Percentiles rank a stretch among this genome's conserved stretches.
phyloP scores from a whole-genome alignment of 108 stramenopile genomes.

The Phaeodactylum tricornutum region DNA sequence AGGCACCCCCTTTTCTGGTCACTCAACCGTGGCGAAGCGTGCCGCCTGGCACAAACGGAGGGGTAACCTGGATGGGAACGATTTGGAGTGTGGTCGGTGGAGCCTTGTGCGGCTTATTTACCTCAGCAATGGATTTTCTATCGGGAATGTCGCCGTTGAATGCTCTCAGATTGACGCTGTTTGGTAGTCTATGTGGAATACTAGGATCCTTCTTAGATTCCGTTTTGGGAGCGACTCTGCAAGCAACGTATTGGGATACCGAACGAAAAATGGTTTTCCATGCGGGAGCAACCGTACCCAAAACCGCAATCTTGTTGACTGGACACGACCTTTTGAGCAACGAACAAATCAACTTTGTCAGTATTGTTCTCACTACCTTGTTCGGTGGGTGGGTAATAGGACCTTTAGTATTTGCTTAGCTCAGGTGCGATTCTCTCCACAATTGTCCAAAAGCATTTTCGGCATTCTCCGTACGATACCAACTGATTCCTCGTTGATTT shows the following conservation, averaged over 20 bases:
- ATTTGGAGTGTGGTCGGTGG: constrained; percentile 59
- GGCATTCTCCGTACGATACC: constrained; percentile 14
- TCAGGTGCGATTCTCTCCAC: not conserved
- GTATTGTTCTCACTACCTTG: constrained; percentile 40
- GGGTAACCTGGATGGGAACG: constrained; percentile 46
- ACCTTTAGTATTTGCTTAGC: constrained; percentile 24
- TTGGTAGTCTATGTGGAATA: constrained; percentile 45
- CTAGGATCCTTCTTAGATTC: constrained; percentile 66
- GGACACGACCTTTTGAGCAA: constrained; percentile 54
- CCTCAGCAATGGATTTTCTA: constrained; percentile 24
- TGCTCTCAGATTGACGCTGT: constrained; percentile 18
- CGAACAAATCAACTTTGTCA: constrained; percentile 73
- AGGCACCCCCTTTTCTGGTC: constrained; percentile 41
- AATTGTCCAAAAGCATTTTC: not conserved
- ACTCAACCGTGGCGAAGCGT: constrained; percentile 48
- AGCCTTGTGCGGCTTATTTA: constrained; percentile 44
- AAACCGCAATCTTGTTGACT: too few species aligned
- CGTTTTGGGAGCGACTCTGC: constrained; percentile 65
- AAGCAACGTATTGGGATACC: constrained; percentile 49
- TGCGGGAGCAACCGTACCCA: constrained; percentile 5
- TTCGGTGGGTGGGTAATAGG: constrained; percentile 46
- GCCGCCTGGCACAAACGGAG: constrained; percentile 79
- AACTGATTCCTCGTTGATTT: constrained; percentile 37
- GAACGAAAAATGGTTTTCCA: constrained; percentile 49
- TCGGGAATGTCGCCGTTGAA: constrained; percentile 23